phyloP scores from a whole-genome alignment of 768 basidiomycete species.

The Amanita thiersii region DNA sequence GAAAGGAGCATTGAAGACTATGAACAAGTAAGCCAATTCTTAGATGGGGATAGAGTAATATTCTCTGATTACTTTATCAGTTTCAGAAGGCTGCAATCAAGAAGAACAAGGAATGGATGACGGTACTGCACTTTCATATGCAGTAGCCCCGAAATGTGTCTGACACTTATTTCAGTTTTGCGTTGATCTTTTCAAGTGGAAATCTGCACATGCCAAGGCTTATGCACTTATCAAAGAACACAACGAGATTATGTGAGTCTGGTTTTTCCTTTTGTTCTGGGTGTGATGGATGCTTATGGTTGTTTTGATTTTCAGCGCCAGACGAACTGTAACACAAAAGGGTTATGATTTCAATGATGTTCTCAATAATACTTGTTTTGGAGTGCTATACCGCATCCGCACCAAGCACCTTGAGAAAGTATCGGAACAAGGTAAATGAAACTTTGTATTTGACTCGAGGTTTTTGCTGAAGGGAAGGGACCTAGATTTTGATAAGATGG shows the following conservation, averaged over 20 bases:
- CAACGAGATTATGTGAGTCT: neutral
- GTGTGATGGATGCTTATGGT: too few species aligned
- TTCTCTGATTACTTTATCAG: neutral
- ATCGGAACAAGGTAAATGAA: neutral
- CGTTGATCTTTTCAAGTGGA: slow-evolving; percentile 1
- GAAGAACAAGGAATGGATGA: slow-evolving; percentile 6
- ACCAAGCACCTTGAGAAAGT: neutral
- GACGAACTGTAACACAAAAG: too few species aligned
- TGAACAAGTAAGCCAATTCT: too few species aligned
- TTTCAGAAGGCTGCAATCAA: slow-evolving; percentile 1
- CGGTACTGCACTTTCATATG: neutral
- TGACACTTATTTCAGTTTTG: slow-evolving; percentile 2
- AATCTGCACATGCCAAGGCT: neutral
- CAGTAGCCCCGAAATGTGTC: neutral
- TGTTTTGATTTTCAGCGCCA: too few species aligned
- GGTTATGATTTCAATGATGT: too few species aligned
- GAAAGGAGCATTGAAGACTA: too few species aligned
- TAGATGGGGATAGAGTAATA: too few species aligned
- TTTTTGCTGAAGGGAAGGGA: neutral
- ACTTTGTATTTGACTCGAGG: too few species aligned
- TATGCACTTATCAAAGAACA: neutral
- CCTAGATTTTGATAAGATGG: neutral
- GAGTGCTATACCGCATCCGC: too few species aligned
- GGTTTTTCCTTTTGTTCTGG: too few species aligned
- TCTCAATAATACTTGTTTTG: too few species aligned